Conservation (phyloP, 257 asterid genomes). For the Solanum habrochaites region DNA sequence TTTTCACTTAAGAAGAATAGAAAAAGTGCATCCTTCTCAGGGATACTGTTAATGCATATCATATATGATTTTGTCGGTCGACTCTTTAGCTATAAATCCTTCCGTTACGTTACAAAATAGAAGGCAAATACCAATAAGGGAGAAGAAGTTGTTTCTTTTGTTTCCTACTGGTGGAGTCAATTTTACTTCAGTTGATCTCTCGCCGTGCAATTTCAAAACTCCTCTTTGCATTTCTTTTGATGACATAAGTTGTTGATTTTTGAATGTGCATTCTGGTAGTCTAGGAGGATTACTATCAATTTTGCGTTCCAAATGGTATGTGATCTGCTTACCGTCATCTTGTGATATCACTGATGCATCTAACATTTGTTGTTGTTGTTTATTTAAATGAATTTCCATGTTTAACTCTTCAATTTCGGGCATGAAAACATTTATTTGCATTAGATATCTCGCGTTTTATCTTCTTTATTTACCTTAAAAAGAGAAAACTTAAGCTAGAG, state of each 20-base stretch:
- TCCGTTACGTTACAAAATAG: background rate
- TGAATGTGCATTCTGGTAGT: background rate
- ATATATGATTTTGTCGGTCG: background rate
- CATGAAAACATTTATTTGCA: background rate
- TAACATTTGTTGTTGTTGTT: background rate
- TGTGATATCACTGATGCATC: background rate
- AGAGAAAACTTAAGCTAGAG: slow-evolving; percentile 7
- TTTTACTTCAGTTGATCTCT: background rate
- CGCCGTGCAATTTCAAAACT: background rate
- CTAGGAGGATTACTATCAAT: background rate
- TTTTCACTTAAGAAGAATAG: background rate
- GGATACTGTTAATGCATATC: background rate
- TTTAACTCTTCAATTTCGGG: background rate
- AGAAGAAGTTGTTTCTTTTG: background rate
- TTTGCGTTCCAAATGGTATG: background rate
- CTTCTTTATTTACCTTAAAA: background rate
- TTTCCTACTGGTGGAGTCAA: background rate
- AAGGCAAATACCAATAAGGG: background rate
- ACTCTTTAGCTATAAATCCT: background rate
- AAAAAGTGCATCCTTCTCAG: background rate
- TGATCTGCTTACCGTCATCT: background rate
- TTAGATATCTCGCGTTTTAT: background rate
- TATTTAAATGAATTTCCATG: background rate
- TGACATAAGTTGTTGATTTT: background rate
- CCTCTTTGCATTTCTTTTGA: background rate